Conservation (phyloP, 2,329 filamentous ascomycete genomes). For the Hymenoscyphus linearis region DNA sequence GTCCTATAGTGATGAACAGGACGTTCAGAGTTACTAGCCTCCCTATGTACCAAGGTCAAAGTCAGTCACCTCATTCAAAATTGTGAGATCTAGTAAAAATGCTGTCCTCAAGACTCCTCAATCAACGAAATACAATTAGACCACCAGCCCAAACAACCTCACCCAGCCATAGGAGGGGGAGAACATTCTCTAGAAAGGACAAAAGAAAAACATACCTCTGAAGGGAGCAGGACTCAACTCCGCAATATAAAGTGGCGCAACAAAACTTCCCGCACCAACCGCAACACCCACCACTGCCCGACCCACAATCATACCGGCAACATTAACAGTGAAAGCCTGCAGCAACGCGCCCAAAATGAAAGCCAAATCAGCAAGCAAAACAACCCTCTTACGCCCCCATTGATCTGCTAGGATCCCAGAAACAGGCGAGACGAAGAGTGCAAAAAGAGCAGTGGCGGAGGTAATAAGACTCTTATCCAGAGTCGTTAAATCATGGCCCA, state of each 20-base stretch:
- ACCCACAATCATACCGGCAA: conserved; percentile 61
- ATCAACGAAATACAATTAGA: not conserved
- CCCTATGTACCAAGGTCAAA: conserved; percentile 39
- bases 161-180: not conserved
- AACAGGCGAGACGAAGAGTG: conserved; percentile 57
- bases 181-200: not conserved
- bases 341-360: conserved; percentile 63
- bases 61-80: not conserved
- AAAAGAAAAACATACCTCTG: conserved; percentile 35
- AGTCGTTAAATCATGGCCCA: conserved; percentile 51
- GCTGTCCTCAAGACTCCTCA: too few species aligned
- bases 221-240: conserved; percentile 75
- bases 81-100: too few species aligned
- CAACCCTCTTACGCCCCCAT: conserved; percentile 56
- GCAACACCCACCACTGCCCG: conserved; percentile 65
- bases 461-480: conserved; percentile 68
- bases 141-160: not conserved
- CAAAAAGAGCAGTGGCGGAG: conserved; percentile 62
- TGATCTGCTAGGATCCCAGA: conserved; percentile 59
- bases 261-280: conserved; percentile 72
- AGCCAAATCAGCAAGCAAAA: conserved; percentile 58
- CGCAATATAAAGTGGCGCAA: conserved; percentile 82
- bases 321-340: conserved; percentile 55
- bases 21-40: conserved; percentile 76
- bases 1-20: conserved; percentile 80